Evolutionary conservation across 1,139 yeast species (phyloP).

Genomic region (Yarrowia galli): DNA sequence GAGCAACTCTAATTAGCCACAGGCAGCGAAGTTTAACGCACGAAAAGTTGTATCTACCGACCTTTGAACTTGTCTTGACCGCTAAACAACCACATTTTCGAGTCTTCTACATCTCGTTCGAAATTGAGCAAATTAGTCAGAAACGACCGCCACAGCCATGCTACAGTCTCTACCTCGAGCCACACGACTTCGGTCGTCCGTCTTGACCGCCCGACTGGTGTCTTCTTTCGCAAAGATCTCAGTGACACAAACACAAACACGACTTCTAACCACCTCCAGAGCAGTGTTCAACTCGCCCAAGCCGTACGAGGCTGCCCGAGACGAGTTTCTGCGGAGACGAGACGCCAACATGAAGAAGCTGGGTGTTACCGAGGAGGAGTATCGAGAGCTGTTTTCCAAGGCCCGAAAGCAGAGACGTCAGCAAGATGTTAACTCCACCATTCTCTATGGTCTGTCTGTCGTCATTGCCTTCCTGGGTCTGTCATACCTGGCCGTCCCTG

Average conservation of each 20-base stretch:
- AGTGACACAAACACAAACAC: neutral
- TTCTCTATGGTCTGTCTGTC: constrained; percentile 75
- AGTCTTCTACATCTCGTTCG: neutral
- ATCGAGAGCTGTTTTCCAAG: constrained; percentile 46
- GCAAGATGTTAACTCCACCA: constrained; percentile 58
- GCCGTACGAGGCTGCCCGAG: constrained; percentile 37
- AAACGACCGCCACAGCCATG: neutral
- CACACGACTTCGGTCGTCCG: constrained; percentile 1
- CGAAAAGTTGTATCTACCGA: constrained; percentile 14
- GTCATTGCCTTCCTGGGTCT: constrained; percentile 78
- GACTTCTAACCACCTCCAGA: constrained; percentile 3
- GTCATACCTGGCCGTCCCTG: constrained; percentile 90
- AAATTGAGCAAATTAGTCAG: constrained; percentile 32
- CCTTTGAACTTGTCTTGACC: neutral
- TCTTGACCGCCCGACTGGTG: neutral
- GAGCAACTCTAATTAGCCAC: constrained; percentile 21
- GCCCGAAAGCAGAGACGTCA: constrained; percentile 50
- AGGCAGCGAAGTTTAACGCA: neutral
- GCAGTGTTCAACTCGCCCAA: constrained; percentile 2
- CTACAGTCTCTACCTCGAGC: constrained; percentile 7
- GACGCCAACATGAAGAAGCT: constrained; percentile 24
- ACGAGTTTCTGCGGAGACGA: constrained; percentile 27
- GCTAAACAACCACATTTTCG: constrained; percentile 19
- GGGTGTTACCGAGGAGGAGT: constrained; percentile 39
- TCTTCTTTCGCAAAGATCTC: neutral